A percentile compares a stretch with the other conserved stretches of the same genome.
These are phyloP conservation scores for Saccharomycopsis hybrid DNA, from an alignment of 1,139 yeast genomes.

Conservation along the genomic window DNA sequence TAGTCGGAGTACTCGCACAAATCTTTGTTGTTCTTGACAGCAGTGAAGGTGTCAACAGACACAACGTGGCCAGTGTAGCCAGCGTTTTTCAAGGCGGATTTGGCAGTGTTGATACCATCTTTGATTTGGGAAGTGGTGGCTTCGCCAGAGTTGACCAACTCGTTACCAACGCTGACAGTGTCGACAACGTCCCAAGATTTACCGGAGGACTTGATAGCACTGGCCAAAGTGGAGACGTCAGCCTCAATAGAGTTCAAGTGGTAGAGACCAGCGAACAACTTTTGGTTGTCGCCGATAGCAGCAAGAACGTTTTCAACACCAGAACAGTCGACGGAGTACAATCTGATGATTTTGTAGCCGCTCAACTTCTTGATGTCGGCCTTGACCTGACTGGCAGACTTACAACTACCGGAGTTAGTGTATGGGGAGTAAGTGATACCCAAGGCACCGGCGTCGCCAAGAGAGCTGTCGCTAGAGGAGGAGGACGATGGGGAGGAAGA, in stretches of 20 bases:
- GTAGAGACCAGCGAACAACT: slow-evolving; percentile 67
- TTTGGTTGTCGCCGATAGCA: slow-evolving; percentile 54
- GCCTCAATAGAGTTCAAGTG: slow-evolving; percentile 37
- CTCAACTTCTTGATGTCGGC: slow-evolving; percentile 52
- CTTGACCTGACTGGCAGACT: slow-evolving; percentile 51
- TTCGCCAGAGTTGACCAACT: slow-evolving; percentile 61
- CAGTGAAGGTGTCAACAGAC: slow-evolving; percentile 74
- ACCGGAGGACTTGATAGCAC: slow-evolving; percentile 40
- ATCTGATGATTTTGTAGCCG: slow-evolving; percentile 57
- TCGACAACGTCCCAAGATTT: slow-evolving; percentile 55
- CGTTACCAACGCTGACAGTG: slow-evolving; percentile 79
- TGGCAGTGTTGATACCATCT: slow-evolving; percentile 49
- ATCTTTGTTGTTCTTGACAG: slow-evolving; percentile 63
- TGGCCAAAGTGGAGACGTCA: slow-evolving; percentile 45
- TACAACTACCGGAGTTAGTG: slow-evolving; percentile 65
- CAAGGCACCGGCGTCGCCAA: slow-evolving; percentile 34
- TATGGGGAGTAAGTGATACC: slow-evolving; percentile 87
- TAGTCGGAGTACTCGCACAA: slow-evolving; percentile 69
- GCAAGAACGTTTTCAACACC: slow-evolving; percentile 66
- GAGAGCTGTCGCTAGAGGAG: slow-evolving; percentile 26
- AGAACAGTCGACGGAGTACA: slow-evolving; percentile 78
- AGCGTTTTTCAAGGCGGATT: slow-evolving; percentile 52
- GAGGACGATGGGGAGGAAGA: slow-evolving; percentile 28
- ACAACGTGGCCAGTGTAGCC: slow-evolving; percentile 68
- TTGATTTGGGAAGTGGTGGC: slow-evolving; percentile 56